Evolutionary conservation across 2,329 filamentous ascomycete genomes (phyloP).

Genomic region (Graphilbum fragrans): DNA sequence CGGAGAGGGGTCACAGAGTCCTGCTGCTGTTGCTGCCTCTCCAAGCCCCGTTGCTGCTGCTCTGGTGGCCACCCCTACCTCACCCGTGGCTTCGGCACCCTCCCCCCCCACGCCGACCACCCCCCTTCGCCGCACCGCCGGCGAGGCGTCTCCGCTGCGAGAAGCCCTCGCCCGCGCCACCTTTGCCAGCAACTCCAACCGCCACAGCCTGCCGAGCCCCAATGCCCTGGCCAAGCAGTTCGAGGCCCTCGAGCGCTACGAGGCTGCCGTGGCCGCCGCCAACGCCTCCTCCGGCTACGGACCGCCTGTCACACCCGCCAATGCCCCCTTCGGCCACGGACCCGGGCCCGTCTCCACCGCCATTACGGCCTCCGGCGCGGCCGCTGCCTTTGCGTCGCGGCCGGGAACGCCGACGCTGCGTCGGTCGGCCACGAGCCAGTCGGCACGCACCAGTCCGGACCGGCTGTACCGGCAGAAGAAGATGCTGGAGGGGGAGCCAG

Average conservation of each 20-base stretch:
- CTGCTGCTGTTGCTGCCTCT: too few species aligned
- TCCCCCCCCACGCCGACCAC: neutral
- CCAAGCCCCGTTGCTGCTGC: neutral
- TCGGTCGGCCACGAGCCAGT: neutral
- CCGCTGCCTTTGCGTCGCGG: neutral
- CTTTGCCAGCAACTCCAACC: slow-evolving; percentile 4
- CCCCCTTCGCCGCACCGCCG: slow-evolving; percentile 6
- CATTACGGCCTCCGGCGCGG: neutral
- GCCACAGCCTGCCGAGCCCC: slow-evolving; percentile 10
- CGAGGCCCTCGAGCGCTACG: slow-evolving; percentile 1
- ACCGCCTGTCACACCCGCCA: too few species aligned
- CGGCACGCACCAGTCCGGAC: neutral
- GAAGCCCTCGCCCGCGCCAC: slow-evolving; percentile 10
- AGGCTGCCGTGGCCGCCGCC: neutral
- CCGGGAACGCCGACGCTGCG: neutral
- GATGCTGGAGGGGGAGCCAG: neutral
- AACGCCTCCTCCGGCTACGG: neutral
- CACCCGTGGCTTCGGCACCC: neutral
- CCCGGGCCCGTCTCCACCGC: too few species aligned
- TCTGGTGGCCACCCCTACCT: neutral
- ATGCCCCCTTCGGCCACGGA: too few species aligned
- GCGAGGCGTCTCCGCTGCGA: slow-evolving; percentile 13
- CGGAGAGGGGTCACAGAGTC: too few species aligned
- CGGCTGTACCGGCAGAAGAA: neutral
- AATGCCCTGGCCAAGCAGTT: slow-evolving; percentile 6